A percentile compares a stretch with the other conserved stretches of the same genome.
phyloP scores from a whole-genome alignment of 129 eudicot species.

The Mikania micrantha region DNA sequence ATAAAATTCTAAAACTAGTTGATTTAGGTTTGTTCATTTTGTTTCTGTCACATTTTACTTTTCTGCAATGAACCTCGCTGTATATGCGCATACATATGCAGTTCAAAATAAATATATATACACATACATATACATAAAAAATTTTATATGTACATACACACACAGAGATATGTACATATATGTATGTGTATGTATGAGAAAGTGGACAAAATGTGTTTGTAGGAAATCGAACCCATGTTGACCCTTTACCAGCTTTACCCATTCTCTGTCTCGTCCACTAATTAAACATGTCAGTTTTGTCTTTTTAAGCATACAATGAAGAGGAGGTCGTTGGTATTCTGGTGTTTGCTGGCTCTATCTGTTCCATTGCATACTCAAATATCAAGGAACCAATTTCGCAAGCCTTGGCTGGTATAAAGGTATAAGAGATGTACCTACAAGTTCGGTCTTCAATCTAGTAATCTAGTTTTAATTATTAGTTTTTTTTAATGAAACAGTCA shows the following conservation, averaged over 20 bases:
- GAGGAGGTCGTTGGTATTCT: constrained; percentile 58
- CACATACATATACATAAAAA: too few relatives aligned
- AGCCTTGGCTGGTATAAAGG: constrained; percentile 91
- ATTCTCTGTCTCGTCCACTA: not conserved
- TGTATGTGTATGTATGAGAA: not conserved
- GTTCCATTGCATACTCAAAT: constrained; percentile 64
- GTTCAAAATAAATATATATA: too few relatives aligned
- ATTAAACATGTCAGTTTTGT: constrained; percentile 9
- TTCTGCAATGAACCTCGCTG: too few relatives aligned
- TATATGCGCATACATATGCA: too few relatives aligned
- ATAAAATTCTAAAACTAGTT: too few relatives aligned
- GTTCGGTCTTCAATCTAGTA: not conserved
- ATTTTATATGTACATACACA: too few relatives aligned
- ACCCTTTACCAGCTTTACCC: not conserved
- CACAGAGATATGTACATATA: too few relatives aligned
- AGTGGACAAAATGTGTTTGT: not conserved
- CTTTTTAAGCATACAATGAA: constrained; percentile 49
- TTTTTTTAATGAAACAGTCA: not conserved
- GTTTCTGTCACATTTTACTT: too few relatives aligned
- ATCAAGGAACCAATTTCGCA: constrained; percentile 78
- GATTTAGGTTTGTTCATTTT: too few relatives aligned
- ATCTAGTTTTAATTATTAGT: not conserved
- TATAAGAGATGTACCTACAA: constrained; percentile 5
- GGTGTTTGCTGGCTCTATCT: constrained; percentile 49
- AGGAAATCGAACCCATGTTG: not conserved